Evolutionary conservation across 208 protist genomes (phyloP).

Genomic region (Porcisia deanei): DNA sequence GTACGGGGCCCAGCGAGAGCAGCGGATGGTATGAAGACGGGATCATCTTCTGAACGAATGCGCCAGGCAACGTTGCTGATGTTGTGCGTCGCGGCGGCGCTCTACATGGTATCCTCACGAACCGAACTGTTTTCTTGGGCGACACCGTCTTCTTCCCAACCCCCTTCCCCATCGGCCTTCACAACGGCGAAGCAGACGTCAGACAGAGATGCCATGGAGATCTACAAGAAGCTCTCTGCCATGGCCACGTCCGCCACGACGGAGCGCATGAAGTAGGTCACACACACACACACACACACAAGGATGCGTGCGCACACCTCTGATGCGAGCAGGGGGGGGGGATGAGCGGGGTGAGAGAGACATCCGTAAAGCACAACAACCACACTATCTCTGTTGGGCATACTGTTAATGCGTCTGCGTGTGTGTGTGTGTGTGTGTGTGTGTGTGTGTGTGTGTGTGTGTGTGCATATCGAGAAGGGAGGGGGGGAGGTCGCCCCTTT

Average conservation of each 20-base stretch:
- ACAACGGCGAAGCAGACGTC: neutral
- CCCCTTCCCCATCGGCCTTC: neutral
- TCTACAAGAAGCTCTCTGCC: constrained; percentile 17
- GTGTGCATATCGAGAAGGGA: neutral
- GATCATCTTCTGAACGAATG: constrained; percentile 2
- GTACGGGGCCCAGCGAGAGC: neutral
- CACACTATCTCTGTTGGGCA: too few species aligned
- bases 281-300: neutral
- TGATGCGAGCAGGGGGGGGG: neutral
- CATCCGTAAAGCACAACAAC: too few species aligned
- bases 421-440: neutral
- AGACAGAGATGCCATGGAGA: neutral
- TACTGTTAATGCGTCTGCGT: neutral
- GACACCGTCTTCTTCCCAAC: neutral
- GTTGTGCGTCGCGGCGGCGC: constrained; percentile 5
- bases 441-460: neutral
- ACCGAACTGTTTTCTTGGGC: neutral
- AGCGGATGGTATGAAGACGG: neutral
- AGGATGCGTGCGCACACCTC: neutral
- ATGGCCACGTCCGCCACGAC: constrained; percentile 16
- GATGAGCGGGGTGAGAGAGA: neutral
- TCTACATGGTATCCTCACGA: constrained; percentile 18
- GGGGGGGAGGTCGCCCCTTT: too few species aligned
- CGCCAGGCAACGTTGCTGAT: constrained; percentile 13
- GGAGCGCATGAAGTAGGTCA: neutral